Evolutionary conservation across 345 rosid species (phyloP), one percentile per base, ranked within the genome.

Genomic region (Firmiana major): DNA sequence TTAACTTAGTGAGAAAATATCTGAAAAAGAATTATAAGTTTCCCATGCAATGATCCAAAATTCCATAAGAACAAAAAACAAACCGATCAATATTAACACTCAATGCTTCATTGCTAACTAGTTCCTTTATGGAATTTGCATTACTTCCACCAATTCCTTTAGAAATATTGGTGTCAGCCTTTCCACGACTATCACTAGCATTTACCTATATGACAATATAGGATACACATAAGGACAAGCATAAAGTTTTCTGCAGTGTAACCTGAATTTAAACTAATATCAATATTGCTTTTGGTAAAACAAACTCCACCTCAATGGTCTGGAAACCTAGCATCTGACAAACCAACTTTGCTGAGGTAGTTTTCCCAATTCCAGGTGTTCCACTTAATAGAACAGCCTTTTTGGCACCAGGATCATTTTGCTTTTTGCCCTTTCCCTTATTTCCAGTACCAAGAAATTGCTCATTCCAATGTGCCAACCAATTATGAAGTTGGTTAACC

Each of bases 151-250:
- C 82, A 80, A 95, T 90, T 77, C 99, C 99, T 83, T 89, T 95
- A 73, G 85, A 75, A 68, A 95, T 92, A 68, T 89, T 89, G 62
- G 90, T 60, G 81, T 90, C 90, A 34, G 99, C 98, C 86, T 95
- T 95, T 77, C 99, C 99, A 51, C 99, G 96, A 82, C 86, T 92
- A 81, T 95, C 99, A 90, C 99, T 95, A 71, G 98, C 99, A 87
- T 94, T 94, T 65, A 94, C 97, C 98, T 94, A 77, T 55, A 59
- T 42, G 24, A 58, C 38, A 76, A 73, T 7, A 66, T 7, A 72
- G 65, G 21, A 59, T 21, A 21, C 43, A 22, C 8, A 66, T 13
- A 66, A 55, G 26, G 21, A 62, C 51, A 38, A 75, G 13, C 6
- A 22, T 59, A 69, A 45, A 36, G 26, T 51, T 73, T 12, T 48